Conservation (phyloP, 1,139 yeast species). For the Candida albicans region DNA sequence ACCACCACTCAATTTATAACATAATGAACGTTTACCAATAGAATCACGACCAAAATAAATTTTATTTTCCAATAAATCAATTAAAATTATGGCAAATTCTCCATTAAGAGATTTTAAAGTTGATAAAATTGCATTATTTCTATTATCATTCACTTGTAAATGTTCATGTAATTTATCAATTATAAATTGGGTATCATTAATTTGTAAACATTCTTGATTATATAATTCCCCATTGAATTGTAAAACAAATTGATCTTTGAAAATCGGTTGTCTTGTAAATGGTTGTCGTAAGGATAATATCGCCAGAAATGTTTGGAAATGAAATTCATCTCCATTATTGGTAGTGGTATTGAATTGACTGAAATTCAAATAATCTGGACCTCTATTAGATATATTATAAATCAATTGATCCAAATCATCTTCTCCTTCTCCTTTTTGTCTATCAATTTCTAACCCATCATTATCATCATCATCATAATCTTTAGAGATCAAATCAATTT, state of each 20-base stretch:
- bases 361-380: slow-evolving; percentile 48
- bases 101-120: slow-evolving; percentile 57
- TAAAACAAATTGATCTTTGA: slow-evolving; percentile 29
- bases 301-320: slow-evolving; percentile 54
- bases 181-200: slow-evolving; percentile 38
- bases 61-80: slow-evolving; percentile 34
- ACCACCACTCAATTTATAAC: slow-evolving; percentile 31
- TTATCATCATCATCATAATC: slow-evolving; percentile 18
- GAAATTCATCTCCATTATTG: slow-evolving; percentile 5
- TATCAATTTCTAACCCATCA: too few species aligned
- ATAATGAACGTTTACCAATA: slow-evolving; percentile 77
- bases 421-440: too few species aligned
- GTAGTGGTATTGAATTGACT: slow-evolving; percentile 13
- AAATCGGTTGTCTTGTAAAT: slow-evolving; percentile 66
- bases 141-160: slow-evolving; percentile 8
- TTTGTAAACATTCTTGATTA: slow-evolving; percentile 46
- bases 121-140: slow-evolving; percentile 29
- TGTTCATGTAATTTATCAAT: slow-evolving; percentile 20
- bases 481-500: slow-evolving; percentile 16
- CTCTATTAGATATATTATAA: slow-evolving; percentile 50
- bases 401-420: slow-evolving; percentile 22
- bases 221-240: slow-evolving; percentile 93
- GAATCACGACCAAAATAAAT: slow-evolving; percentile 82
- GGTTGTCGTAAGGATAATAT: slow-evolving; percentile 81
- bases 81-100: slow-evolving; percentile 71